Evolutionary conservation across 306 rosid species (phyloP).

Genomic region (Quercus aquifolioides): DNA sequence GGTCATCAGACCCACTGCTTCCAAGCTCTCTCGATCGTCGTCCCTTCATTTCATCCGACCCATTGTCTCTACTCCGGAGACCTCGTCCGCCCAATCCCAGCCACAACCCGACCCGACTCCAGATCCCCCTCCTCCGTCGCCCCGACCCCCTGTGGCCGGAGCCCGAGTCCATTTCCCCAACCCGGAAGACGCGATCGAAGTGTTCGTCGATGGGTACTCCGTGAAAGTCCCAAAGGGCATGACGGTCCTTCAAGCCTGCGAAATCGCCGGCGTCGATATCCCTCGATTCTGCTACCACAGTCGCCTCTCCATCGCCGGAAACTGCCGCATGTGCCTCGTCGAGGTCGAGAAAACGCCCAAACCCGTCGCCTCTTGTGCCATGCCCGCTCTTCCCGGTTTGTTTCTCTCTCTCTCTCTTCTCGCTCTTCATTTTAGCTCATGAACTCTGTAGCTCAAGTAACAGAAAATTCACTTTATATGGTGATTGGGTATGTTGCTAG

Average conservation of each 20-base stretch:
- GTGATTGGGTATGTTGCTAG: too few relatives aligned
- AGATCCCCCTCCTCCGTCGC: constrained; percentile 50
- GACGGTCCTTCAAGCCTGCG: constrained; percentile 95
- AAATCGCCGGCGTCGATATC: constrained; percentile 90
- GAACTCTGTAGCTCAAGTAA: too few relatives aligned
- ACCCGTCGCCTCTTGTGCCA: constrained; percentile 99
- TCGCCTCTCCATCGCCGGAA: constrained; percentile 87
- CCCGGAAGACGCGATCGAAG: constrained; percentile 91
- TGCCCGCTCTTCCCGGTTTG: constrained; percentile 99
- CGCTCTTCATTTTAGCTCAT: not conserved
- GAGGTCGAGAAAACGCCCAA: constrained; percentile 99
- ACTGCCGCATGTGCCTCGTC: constrained; percentile 98
- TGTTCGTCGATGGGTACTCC: constrained; percentile 85
- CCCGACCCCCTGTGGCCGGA: constrained; percentile 64
- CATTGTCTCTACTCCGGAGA: constrained; percentile 77
- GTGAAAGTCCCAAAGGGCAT: constrained; percentile 95
- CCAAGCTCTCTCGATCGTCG: constrained; percentile 52
- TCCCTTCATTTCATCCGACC: constrained; percentile 45
- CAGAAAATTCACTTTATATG: too few relatives aligned
- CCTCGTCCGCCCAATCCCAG: constrained; percentile 57
- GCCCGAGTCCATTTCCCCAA: constrained; percentile 74
- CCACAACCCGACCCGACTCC: constrained; percentile 38
- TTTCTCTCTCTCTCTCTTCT: not conserved
- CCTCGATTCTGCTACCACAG: constrained; percentile 95
- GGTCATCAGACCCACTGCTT: constrained; percentile 60